Evolutionary conservation across 2,329 filamentous ascomycete species (phyloP), one percentile per base, ranked within the genome.

Genomic region (Xylariaceae sp.): DNA sequence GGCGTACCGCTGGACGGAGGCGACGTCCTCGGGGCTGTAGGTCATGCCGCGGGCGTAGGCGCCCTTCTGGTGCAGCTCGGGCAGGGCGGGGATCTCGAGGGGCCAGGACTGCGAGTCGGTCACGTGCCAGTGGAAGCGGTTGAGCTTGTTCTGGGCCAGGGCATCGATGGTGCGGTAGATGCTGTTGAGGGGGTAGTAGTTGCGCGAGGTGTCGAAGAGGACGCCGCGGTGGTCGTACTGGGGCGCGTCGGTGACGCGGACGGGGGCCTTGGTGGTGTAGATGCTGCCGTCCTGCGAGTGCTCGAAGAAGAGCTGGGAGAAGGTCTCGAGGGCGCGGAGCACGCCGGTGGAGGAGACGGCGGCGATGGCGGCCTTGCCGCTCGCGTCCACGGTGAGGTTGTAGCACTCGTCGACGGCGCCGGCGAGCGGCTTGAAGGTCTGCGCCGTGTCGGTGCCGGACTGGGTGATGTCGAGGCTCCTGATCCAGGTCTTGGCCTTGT

Each of bases 31-130:
- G 0, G 82, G 73, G 1, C 75, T 79, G 67, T 93, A 95, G 0
- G 79, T 77, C 38, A 87, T 69, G 34, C 76, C 77, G 15, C 73
- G 69, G 18, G 73, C 72, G 58, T 94, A 94, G 1, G 87, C 83
- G 28, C 88, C 89, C 60, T 87, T 83, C 39, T 72, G 64, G 3
- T 87, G 74, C 2, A 95, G 71, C 44, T 83, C 76, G 3, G 89
- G 85, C 47, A 95, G 65, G 2, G 84, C 65, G 1, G 87, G 85
- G 37, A 95, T 83, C 51, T 89, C 87, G 18, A 95, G 70, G 0
- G 89, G 89, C 85, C 88, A 94, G 3, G 87, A 87, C 63, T 94
- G 88, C 13, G 84, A 81, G 63, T 94, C 88, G 4, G 87, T 93
- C 43, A 84, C 74, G 67, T 94, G 88, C 40, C 91, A 69, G 64